phyloP scores from a whole-genome alignment of 2,329 filamentous ascomycete species.

The Pseudogymnoascus sp. region DNA sequence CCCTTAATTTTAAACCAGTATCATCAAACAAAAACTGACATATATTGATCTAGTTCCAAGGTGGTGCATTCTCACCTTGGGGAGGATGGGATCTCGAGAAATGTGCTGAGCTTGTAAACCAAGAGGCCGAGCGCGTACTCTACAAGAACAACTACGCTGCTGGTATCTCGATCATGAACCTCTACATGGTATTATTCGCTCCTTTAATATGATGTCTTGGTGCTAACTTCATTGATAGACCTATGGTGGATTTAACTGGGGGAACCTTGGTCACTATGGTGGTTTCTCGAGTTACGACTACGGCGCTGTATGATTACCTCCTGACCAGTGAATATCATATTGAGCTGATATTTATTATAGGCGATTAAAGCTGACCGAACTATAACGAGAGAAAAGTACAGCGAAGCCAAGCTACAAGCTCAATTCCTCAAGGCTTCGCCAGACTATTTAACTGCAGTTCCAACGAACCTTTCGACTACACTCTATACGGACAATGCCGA shows the following conservation, averaged over 20 bases:
- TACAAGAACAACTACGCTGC: conserved; percentile 65
- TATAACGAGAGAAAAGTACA: conserved; percentile 9
- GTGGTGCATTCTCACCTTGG: conserved; percentile 66
- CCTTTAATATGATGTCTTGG: neutral
- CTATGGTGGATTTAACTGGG: conserved; percentile 75
- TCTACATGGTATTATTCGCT: conserved; percentile 56
- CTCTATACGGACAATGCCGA: conserved; percentile 47
- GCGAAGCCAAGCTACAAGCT: conserved; percentile 13
- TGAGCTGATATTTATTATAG: neutral
- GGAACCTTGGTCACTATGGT: conserved; percentile 61
- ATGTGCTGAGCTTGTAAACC: conserved; percentile 55
- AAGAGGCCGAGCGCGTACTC: conserved; percentile 64
- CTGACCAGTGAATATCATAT: neutral
- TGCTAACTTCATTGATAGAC: conserved; percentile 36
- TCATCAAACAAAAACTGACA: neutral
- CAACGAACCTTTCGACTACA: conserved; percentile 39
- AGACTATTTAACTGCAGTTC: conserved; percentile 15
- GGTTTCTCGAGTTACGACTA: conserved; percentile 46
- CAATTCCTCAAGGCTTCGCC: conserved; percentile 17
- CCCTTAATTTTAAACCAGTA: neutral
- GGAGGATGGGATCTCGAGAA: conserved; percentile 47
- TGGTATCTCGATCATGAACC: conserved; percentile 56
- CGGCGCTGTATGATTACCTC: conserved; percentile 36
- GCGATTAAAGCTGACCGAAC: conserved; percentile 13
- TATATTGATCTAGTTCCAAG: conserved; percentile 53